These are phyloP conservation scores for Dichotomopilus funicola DNA, from an alignment of 2,329 filamentous ascomycete species.

Conservation along the genomic window DNA sequence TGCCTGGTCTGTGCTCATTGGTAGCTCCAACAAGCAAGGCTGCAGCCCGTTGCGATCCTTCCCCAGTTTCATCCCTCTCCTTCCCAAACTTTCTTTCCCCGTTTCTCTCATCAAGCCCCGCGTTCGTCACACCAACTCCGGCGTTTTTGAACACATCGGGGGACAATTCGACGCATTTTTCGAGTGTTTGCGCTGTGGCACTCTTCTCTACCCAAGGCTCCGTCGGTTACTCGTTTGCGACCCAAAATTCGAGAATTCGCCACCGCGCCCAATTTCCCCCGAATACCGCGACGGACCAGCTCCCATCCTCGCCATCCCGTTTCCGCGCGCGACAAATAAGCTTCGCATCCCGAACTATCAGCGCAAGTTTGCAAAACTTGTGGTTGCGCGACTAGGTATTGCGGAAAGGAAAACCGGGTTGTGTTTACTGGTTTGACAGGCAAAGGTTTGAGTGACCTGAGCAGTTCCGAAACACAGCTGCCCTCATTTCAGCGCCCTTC, in stretches of 20 bases:
- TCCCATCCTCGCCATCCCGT: not conserved
- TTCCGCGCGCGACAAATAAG: not conserved
- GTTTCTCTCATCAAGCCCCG: slow-evolving; percentile 19
- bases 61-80: slow-evolving; percentile 27
- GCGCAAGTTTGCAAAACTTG: not conserved
- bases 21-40: slow-evolving; percentile 15
- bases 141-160: not conserved
- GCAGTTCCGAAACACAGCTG: slow-evolving; percentile 18
- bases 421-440: slow-evolving; percentile 20
- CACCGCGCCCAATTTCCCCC: not conserved
- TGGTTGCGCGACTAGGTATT: not conserved
- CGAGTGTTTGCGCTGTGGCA: not conserved
- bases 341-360: not conserved
- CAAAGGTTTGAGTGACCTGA: slow-evolving; percentile 25
- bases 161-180: not conserved
- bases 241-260: not conserved
- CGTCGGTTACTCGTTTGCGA: not conserved
- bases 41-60: slow-evolving; percentile 17
- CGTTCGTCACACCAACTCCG: slow-evolving; percentile 1
- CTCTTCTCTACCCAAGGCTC: not conserved
- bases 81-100: slow-evolving; percentile 24
- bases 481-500: slow-evolving; percentile 16
- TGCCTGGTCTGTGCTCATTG: slow-evolving; percentile 7
- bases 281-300: not conserved
- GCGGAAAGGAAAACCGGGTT: slow-evolving; percentile 11